Percentiles rank a stretch among this genome's conserved stretches.
Conservation (phyloP, 1,284 basidiomycete species). For the Kalmanozyma brasiliensis region DNA sequence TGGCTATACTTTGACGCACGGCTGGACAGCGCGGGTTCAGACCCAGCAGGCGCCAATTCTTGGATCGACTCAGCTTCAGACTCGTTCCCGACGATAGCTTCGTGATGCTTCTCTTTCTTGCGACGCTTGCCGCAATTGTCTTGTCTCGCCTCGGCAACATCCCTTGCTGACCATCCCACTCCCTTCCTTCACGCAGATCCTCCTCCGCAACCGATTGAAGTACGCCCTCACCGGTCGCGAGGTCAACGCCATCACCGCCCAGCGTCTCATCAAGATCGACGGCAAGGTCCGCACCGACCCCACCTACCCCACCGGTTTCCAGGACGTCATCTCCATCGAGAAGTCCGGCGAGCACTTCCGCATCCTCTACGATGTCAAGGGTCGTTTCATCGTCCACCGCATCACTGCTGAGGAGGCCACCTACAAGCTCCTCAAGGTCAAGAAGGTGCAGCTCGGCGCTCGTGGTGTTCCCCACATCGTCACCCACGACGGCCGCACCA, state of each 20-base stretch:
- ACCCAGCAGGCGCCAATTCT: no score
- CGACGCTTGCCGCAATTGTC: no score
- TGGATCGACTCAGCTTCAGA: no score
- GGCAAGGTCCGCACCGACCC: conserved; percentile 97
- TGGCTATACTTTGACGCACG: no score
- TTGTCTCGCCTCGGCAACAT: not conserved
- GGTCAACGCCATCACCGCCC: conserved; percentile 92
- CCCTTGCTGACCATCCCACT: conserved; percentile 5
- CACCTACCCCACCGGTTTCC: conserved; percentile 96
- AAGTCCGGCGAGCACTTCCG: conserved; percentile 99
- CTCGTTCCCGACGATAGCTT: no score
- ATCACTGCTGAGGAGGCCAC: conserved; percentile 97
- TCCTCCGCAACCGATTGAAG: conserved; percentile 99
- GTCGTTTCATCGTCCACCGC: conserved; percentile 99
- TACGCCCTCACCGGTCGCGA: conserved; percentile 97
- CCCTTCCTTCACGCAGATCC: conserved; percentile 72
- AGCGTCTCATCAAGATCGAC: conserved; percentile 98
- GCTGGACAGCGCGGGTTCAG: no score
- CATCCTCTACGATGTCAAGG: conserved; percentile 97
- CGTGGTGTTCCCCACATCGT: conserved; percentile 96
- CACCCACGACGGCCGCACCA: conserved; percentile 99
- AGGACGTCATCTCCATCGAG: conserved; percentile 97
- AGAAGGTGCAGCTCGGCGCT: conserved; percentile 87
- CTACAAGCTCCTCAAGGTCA: conserved; percentile 99
- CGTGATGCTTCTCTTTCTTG: conserved; percentile 7